phyloP scores from a whole-genome alignment of 352 stramenopile genomes.

The Phytophthora meadii region DNA sequence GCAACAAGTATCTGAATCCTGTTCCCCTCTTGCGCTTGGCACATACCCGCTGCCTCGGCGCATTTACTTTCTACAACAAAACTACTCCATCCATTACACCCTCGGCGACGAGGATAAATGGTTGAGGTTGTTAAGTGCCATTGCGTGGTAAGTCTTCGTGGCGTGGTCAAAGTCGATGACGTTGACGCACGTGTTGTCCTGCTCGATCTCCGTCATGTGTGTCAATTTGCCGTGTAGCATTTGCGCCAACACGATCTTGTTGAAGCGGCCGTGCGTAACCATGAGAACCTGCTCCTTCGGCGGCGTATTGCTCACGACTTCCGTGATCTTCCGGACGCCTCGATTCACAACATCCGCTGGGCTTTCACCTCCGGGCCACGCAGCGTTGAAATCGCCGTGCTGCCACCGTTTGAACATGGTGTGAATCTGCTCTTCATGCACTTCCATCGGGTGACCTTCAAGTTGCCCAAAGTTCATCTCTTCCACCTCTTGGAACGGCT shows the following conservation, averaged over 20 bases:
- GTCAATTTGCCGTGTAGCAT: constrained; percentile 66
- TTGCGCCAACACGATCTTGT: constrained; percentile 81
- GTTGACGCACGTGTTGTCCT: constrained; percentile 90
- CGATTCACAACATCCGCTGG: constrained; percentile 72
- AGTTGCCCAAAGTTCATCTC: constrained; percentile 88
- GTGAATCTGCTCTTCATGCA: constrained; percentile 60
- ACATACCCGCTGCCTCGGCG: not conserved
- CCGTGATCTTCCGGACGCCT: constrained; percentile 70
- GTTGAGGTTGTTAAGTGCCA: constrained; percentile 77
- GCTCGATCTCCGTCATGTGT: constrained; percentile 70
- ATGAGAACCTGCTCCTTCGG: constrained; percentile 74
- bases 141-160: constrained; percentile 58
- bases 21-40: not conserved
- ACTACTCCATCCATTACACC: constrained; percentile 21
- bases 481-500: constrained; percentile 73
- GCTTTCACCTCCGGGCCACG: constrained; percentile 74
- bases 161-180: constrained; percentile 80
- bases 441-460: constrained; percentile 65
- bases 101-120: constrained; percentile 52
- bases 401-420: constrained; percentile 73
- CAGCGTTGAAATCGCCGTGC: constrained; percentile 51
- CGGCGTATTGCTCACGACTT: constrained; percentile 43
- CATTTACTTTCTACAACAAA: constrained; percentile 12
- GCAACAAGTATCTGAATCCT: constrained; percentile 13
- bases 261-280: constrained; percentile 86